Conservation (phyloP, 768 basidiomycete genomes). For the Naematelia aurantialba region DNA sequence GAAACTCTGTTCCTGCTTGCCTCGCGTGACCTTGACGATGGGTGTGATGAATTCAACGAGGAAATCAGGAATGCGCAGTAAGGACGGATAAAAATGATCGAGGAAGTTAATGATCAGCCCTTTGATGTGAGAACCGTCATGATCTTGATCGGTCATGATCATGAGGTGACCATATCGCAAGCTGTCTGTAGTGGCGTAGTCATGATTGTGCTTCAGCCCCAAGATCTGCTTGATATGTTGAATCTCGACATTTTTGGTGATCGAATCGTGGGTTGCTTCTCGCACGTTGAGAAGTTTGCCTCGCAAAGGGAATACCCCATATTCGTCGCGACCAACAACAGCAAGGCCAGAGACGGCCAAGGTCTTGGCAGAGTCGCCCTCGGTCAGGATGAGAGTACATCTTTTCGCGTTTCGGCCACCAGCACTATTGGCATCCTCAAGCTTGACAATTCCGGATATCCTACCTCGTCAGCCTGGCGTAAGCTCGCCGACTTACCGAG, state of each 20-base stretch:
- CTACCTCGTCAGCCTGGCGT: conserved; percentile 53
- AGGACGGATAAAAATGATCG: conserved; percentile 92
- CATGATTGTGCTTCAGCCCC: conserved; percentile 90
- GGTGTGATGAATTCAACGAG: conserved; percentile 98
- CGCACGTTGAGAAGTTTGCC: conserved; percentile 96
- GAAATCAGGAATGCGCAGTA: conserved; percentile 84
- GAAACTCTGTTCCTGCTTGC: conserved; percentile 73
- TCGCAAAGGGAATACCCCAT: conserved; percentile 94
- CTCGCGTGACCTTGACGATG: conserved; percentile 86
- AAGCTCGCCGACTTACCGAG: conserved; percentile 58
- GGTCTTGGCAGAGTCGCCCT: conserved; percentile 98
- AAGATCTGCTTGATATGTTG: conserved; percentile 97
- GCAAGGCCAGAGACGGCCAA: conserved; percentile 90
- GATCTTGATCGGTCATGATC: conserved; percentile 99
- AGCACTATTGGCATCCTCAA: conserved; percentile 96
- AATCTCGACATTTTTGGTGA: conserved; percentile 97
- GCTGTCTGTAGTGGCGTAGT: conserved; percentile 64
- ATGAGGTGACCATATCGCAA: conserved; percentile 91
- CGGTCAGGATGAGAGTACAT: conserved; percentile 94
- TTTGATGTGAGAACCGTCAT: conserved; percentile 99
- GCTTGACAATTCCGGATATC: conserved; percentile 82
- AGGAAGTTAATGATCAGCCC: conserved; percentile 98
- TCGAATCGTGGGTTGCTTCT: conserved; percentile 90
- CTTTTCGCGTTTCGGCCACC: conserved; percentile 73
- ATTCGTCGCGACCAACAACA: conserved; percentile 93